Conservation (phyloP, 257 asterid genomes). For the Linaria vulgaris region DNA sequence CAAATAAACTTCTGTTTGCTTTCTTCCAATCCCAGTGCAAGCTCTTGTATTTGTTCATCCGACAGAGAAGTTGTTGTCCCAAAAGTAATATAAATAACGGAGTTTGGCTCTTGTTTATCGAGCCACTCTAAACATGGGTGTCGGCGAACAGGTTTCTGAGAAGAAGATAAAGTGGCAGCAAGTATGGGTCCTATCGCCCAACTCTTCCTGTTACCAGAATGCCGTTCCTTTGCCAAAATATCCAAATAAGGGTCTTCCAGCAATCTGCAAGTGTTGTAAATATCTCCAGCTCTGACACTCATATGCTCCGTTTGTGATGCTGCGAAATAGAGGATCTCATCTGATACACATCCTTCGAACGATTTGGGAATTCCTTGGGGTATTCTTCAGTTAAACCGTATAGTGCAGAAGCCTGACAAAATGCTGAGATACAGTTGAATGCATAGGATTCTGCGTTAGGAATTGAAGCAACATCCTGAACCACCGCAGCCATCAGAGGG, state of each 20-base stretch:
- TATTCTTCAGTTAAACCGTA: constrained; percentile 24
- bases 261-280: constrained; percentile 38
- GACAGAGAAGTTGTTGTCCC: constrained; percentile 44
- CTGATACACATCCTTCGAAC: constrained; percentile 10
- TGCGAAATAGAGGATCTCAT: constrained; percentile 17
- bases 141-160: background rate
- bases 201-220: constrained; percentile 10
- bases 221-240: constrained; percentile 23
- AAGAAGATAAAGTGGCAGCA: constrained; percentile 11
- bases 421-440: constrained; percentile 37
- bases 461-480: constrained; percentile 32
- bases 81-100: constrained; percentile 44
- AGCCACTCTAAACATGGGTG: constrained; percentile 40
- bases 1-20: constrained; percentile 50
- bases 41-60: constrained; percentile 31
- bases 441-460: constrained; percentile 43
- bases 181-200: constrained; percentile 52
- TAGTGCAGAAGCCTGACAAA: constrained; percentile 13
- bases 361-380: constrained; percentile 18
- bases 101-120: constrained; percentile 35
- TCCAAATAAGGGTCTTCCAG: constrained; percentile 37
- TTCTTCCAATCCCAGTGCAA: constrained; percentile 48
- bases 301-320: constrained; percentile 14
- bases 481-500: constrained; percentile 29
- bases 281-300: constrained; percentile 27